These are phyloP conservation scores for Echites panduratus DNA, from an alignment of 257 asterid genomes.

Conservation along the genomic window DNA sequence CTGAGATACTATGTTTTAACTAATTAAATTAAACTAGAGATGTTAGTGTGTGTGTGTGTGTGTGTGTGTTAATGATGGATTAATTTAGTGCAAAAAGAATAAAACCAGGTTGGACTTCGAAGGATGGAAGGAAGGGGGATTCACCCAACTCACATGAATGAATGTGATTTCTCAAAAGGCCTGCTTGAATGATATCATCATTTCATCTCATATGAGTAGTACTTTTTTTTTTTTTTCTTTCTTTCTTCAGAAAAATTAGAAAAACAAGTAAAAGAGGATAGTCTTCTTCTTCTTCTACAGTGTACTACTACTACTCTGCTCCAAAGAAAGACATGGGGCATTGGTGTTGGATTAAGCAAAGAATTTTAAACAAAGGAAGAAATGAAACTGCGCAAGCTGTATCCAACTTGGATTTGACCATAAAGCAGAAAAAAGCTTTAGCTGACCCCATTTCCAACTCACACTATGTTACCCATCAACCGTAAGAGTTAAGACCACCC, in stretches of 20 bases:
- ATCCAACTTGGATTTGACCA: slow-evolving; percentile 17
- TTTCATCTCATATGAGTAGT: neutral
- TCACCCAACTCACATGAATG: no score
- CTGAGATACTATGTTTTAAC: no score
- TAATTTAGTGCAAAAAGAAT: neutral
- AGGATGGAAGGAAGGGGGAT: no score
- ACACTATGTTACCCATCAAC: slow-evolving; percentile 4
- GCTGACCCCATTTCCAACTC: slow-evolving; percentile 15
- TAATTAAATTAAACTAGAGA: neutral
- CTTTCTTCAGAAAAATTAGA: neutral
- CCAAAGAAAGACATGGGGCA: neutral
- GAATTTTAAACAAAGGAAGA: neutral
- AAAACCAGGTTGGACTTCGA: neutral
- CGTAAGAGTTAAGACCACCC: neutral
- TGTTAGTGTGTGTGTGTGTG: no score
- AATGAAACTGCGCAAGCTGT: slow-evolving; percentile 9
- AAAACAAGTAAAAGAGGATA: neutral
- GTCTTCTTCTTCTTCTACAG: neutral
- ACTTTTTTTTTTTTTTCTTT: neutral
- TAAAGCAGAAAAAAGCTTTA: neutral
- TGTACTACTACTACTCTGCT: no score
- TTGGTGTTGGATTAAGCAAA: neutral
- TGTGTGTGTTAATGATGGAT: no score
- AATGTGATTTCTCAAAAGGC: neutral
- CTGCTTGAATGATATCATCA: neutral